Evolutionary conservation across 345 rosid species (phyloP), one percentile per base, ranked within the genome.

Genomic region (Eucalyptus marginata): DNA sequence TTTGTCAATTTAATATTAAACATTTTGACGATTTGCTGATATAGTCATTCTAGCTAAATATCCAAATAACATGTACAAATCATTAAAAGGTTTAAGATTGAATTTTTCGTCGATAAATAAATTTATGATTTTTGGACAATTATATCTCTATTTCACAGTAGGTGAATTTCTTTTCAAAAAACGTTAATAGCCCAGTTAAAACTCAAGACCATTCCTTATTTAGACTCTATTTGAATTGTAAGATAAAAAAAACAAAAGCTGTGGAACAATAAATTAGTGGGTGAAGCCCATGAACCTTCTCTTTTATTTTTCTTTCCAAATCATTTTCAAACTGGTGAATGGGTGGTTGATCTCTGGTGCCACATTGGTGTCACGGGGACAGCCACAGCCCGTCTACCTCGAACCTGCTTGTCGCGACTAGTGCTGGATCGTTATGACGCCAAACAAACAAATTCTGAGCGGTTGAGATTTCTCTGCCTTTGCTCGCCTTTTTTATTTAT

Each of bases 11-110:
- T 2, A 4, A 22, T 24, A 56, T 13, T 56, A 56, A 56, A 56
- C 2, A 56, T 56, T 56, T 56, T 56, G 3, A 56, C 0, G 0
- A 56, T 56, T 56, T 56, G 0, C 6, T 1, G 0, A 56, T 56
- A 24, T 24, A 56, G 5, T 56, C 3, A 56, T 24, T 56, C 5
- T 0, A 1, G 2, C 29, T n/a, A n/a, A n/a, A n/a, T n/a, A n/a
- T n/a, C n/a, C 6, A 56, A 56, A 56, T 56, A 0, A 56, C 27
- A 52, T 0, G 4, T 52, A 52, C 0, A 7, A 7, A 52, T 18
- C 0, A 52, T 52, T 52, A 18, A 52, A 52, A 56, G 6, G 0
- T 56, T 56, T 56, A 10, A 56, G 0, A 56, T 22, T 56, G 29
- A 56, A 56, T 56, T 4, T 9, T 24, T 1, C 0, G 1, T 24